phyloP scores from a whole-genome alignment of 768 basidiomycete species.

The Leccinum broughii region DNA sequence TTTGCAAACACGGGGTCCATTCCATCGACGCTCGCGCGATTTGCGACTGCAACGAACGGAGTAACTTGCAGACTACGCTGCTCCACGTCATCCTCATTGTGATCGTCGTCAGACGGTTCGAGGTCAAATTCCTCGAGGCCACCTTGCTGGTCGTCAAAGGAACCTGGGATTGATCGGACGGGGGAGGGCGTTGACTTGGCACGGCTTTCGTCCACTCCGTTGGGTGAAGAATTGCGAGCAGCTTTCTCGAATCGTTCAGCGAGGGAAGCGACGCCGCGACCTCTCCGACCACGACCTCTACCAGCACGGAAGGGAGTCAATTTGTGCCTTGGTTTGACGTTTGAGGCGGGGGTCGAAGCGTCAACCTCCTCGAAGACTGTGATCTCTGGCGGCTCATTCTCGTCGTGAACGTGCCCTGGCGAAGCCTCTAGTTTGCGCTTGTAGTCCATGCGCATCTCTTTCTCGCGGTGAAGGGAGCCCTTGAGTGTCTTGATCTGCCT shows the following conservation, averaged over 20 bases:
- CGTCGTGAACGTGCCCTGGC: constrained; percentile 38
- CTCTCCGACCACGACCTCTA: constrained; percentile 47
- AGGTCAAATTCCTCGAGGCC: constrained; percentile 21
- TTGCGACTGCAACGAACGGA: constrained; percentile 45
- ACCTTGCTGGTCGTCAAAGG: constrained; percentile 26
- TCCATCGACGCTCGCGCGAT: constrained; percentile 74
- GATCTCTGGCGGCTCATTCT: constrained; percentile 39
- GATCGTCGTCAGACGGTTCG: constrained; percentile 26
- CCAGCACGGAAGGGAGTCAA: constrained; percentile 56
- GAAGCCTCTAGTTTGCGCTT: constrained; percentile 51
- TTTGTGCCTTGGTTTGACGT: constrained; percentile 39
- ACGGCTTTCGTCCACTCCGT: constrained; percentile 28
- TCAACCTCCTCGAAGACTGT: constrained; percentile 48
- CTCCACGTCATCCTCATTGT: constrained; percentile 28
- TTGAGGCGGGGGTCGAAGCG: constrained; percentile 32
- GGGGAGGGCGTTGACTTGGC: constrained; percentile 29
- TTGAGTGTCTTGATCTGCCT: constrained; percentile 83
- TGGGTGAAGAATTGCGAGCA: constrained; percentile 50
- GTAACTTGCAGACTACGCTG: constrained; percentile 34
- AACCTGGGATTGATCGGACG: constrained; percentile 35
- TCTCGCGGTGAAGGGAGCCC: constrained; percentile 77
- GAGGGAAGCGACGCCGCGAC: constrained; percentile 51
- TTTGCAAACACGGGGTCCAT: constrained; percentile 89
- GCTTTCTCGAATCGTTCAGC: constrained; percentile 65
- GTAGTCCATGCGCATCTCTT: constrained; percentile 74